A percentile compares a stretch with the other conserved stretches of the same genome.
Evolutionary conservation across 148 eudicot genomes (phyloP).

Genomic region (Fagopyrum tataricum): DNA sequence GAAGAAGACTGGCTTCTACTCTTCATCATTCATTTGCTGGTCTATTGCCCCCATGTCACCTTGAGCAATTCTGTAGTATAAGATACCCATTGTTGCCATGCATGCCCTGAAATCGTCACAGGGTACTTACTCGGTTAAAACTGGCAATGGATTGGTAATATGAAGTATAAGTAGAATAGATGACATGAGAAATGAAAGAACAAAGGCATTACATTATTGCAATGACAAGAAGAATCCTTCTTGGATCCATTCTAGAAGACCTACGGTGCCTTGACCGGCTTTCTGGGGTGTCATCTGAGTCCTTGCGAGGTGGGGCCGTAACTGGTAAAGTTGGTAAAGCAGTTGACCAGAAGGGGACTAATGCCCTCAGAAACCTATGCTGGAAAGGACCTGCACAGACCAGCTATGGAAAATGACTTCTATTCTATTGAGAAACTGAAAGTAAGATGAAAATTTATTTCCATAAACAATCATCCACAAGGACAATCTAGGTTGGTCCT

Average conservation of each 20-base stretch:
- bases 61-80: slow-evolving; percentile 93
- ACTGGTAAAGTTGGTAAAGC: slow-evolving; percentile 91
- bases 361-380: slow-evolving; percentile 67
- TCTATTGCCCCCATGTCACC: slow-evolving; percentile 42
- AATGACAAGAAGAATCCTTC: slow-evolving; percentile 80
- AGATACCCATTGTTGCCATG: slow-evolving; percentile 97
- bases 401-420: background rate
- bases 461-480: too few species aligned
- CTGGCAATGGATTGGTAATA: background rate
- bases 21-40: slow-evolving; percentile 49
- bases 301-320: slow-evolving; percentile 80
- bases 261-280: slow-evolving; percentile 63
- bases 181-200: background rate
- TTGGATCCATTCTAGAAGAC: slow-evolving; percentile 92
- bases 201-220: slow-evolving; percentile 74
- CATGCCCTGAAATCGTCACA: slow-evolving; percentile 69
- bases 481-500: too few species aligned
- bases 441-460: too few species aligned
- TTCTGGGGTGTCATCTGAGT: slow-evolving; percentile 63
- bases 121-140: background rate
- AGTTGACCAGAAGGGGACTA: slow-evolving; percentile 92
- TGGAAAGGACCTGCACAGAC: slow-evolving; percentile 59
- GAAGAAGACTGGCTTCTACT: slow-evolving; percentile 27
- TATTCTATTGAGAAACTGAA: too few species aligned
- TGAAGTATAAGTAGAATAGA: background rate